A percentile compares a stretch with the other conserved stretches of the same genome.
Conservation (phyloP, 176 grass and related monocot genomes). For the Alopecurus myosuroides region DNA sequence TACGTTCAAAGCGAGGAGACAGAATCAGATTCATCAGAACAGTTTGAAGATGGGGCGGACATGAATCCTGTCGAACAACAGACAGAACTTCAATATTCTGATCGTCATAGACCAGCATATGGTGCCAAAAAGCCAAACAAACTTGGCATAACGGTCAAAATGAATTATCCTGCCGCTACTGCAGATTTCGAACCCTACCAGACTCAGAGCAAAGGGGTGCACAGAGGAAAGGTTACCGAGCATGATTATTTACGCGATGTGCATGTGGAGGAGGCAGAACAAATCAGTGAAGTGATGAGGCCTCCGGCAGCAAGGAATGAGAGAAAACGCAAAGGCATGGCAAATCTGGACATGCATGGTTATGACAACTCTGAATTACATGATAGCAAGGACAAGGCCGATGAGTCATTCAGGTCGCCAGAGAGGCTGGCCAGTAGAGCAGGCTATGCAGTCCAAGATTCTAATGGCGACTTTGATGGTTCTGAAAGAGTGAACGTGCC, state of each 20-base stretch:
- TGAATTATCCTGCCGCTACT: constrained; percentile 38
- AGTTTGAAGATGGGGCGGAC: constrained; percentile 36
- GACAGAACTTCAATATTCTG: constrained; percentile 19
- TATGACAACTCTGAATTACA: constrained; percentile 39
- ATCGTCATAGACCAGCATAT: constrained; percentile 26
- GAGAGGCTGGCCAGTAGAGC: constrained; percentile 35
- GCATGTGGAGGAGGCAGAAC: constrained; percentile 40
- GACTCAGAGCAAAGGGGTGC: constrained; percentile 35
- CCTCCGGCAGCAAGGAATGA: constrained; percentile 49
- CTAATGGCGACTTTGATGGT: constrained; percentile 34
- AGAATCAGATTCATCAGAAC: constrained; percentile 88
- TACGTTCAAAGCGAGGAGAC: constrained; percentile 67
- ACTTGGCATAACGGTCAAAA: constrained; percentile 36
- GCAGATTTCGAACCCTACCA: constrained; percentile 45
- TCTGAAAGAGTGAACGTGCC: constrained; percentile 36
- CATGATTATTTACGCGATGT: constrained; percentile 43
- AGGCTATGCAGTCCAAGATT: constrained; percentile 31
- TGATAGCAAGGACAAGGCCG: constrained; percentile 30
- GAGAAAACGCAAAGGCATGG: constrained; percentile 59
- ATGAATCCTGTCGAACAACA: constrained; percentile 24
- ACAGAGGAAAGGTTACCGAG: constrained; percentile 58
- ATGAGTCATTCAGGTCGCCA: constrained; percentile 22
- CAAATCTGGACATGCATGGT: constrained; percentile 30
- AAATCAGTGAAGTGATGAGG: constrained; percentile 48
- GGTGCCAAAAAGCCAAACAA: constrained; percentile 45